These are phyloP conservation scores for Trichoderma pleuroti DNA, from an alignment of 2,329 filamentous ascomycete species.

Conservation along the genomic window DNA sequence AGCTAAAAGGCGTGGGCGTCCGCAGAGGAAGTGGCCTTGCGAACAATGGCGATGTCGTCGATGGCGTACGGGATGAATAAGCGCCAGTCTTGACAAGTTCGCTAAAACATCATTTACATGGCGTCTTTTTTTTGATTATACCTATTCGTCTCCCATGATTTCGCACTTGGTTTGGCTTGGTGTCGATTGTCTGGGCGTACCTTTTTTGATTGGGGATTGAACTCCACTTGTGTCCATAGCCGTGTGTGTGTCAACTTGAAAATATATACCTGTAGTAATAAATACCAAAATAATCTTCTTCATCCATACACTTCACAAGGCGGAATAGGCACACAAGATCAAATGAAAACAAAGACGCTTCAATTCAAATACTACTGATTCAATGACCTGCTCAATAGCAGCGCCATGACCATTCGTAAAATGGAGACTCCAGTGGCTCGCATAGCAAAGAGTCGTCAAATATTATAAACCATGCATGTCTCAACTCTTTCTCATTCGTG, in stretches of 20 bases:
- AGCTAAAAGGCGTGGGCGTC: constrained; percentile 30
- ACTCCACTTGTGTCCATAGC: neutral
- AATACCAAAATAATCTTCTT: neutral
- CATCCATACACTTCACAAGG: neutral
- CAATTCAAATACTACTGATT: constrained; percentile 14
- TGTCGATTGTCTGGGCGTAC: neutral
- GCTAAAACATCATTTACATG: neutral
- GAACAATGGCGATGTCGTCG: neutral
- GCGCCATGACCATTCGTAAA: neutral
- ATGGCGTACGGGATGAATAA: constrained; percentile 16
- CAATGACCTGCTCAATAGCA: neutral
- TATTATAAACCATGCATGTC: neutral
- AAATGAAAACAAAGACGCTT: neutral
- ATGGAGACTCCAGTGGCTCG: neutral
- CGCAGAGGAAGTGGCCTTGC: constrained; percentile 16
- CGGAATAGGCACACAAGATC: neutral
- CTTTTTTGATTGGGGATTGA: neutral
- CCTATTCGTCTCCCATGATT: neutral
- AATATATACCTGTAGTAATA: neutral
- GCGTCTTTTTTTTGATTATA: neutral
- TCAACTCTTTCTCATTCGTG: constrained; percentile 13
- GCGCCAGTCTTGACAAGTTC: neutral
- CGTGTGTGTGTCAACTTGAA: neutral
- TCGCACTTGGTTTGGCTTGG: neutral
- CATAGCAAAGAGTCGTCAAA: neutral